Conservation (phyloP, 768 basidiomycete genomes). For the Cystoderma amianthinum region DNA sequence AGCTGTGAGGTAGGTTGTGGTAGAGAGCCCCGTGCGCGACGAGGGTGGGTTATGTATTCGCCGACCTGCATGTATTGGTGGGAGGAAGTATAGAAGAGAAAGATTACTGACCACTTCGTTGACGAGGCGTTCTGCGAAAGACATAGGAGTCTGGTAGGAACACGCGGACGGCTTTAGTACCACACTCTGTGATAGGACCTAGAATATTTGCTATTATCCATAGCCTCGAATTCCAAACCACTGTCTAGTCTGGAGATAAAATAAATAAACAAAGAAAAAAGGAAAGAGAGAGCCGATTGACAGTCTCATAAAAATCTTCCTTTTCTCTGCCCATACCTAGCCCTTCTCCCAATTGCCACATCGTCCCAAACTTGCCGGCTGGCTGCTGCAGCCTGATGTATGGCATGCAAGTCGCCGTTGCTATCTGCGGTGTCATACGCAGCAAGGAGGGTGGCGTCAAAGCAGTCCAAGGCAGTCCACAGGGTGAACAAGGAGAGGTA, state of each 20-base stretch:
- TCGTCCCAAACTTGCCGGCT: constrained; percentile 79
- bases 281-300: constrained; percentile 41
- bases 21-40: constrained; percentile 69
- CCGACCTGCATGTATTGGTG: constrained; percentile 47
- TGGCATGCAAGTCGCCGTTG: constrained; percentile 60
- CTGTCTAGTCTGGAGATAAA: constrained; percentile 23
- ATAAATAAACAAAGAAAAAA: constrained; percentile 2
- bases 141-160: constrained; percentile 77
- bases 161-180: constrained; percentile 73
- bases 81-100: no score
- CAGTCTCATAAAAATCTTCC: constrained; percentile 90
- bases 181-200: constrained; percentile 62
- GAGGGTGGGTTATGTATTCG: constrained; percentile 78
- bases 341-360: constrained; percentile 83
- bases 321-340: constrained; percentile 92
- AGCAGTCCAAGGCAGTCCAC: constrained; percentile 80
- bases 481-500: constrained; percentile 70
- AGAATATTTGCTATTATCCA: constrained; percentile 83
- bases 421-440: constrained; percentile 87
- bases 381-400: constrained; percentile 77
- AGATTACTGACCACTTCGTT: constrained; percentile 57
- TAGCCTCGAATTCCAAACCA: constrained; percentile 79
- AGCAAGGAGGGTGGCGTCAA: constrained; percentile 79
- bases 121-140: constrained; percentile 81
- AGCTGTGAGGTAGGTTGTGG: constrained; percentile 71